These are phyloP conservation scores for Acacia pycnantha DNA, from an alignment of 331 rosid genomes.

Conservation along the genomic window DNA sequence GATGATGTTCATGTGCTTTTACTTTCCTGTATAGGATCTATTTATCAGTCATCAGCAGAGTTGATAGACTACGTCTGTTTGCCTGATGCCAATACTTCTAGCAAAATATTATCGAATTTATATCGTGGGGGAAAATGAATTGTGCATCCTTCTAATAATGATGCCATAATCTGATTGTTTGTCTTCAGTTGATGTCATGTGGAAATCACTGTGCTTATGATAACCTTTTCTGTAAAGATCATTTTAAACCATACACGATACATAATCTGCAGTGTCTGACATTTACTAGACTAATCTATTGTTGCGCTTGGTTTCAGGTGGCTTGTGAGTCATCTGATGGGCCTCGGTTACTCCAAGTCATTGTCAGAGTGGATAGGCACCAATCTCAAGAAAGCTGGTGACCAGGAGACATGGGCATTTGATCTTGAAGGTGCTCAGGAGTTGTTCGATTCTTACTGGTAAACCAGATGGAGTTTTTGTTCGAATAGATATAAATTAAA, in stretches of 20 bases:
- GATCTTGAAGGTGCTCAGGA: conserved; percentile 74
- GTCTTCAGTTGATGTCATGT: conserved; percentile 9
- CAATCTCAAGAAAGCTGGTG: conserved; percentile 81
- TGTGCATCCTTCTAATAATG: background rate
- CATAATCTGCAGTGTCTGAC: background rate
- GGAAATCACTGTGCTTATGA: background rate
- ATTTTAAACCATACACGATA: background rate
- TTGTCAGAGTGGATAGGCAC: conserved; percentile 91
- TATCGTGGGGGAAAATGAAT: background rate
- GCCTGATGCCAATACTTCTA: background rate
- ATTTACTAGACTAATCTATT: conserved; percentile 12
- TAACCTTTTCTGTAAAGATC: background rate
- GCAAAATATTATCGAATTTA: background rate
- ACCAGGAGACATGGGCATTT: conserved; percentile 79
- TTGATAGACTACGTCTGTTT: background rate
- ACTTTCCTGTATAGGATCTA: background rate
- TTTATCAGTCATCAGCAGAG: background rate
- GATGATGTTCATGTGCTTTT: background rate
- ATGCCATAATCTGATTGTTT: conserved; percentile 1
- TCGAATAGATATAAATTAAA: background rate
- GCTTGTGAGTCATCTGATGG: conserved; percentile 86
- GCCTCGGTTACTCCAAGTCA: conserved; percentile 81
- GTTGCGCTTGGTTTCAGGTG: conserved; percentile 57
- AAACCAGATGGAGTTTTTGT: conserved; percentile 25
- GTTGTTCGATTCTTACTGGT: conserved; percentile 90